phyloP scores from a whole-genome alignment of 306 rosid species.

The Cotoneaster glaucophyllus region DNA sequence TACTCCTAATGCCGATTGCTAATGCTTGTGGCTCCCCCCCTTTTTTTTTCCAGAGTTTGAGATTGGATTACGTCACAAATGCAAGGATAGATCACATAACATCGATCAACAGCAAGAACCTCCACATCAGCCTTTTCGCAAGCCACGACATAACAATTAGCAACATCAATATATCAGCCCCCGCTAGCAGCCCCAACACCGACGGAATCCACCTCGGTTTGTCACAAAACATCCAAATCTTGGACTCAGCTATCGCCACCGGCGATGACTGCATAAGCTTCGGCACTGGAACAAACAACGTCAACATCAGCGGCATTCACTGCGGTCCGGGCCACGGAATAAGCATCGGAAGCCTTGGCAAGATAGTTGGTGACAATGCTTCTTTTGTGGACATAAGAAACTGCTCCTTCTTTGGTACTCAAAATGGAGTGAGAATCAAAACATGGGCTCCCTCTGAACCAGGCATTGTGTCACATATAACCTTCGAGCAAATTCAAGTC shows the following conservation, averaged over 20 bases:
- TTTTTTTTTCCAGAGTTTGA: constrained; percentile 11
- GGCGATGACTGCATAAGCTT: constrained; percentile 34
- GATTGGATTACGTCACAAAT: constrained; percentile 9
- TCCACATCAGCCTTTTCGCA: constrained; percentile 12
- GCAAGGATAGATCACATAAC: constrained; percentile 4
- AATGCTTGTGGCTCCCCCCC: constrained; percentile 7
- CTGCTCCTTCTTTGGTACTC: constrained; percentile 20
- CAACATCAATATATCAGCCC: constrained; percentile 10
- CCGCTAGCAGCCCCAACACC: constrained; percentile 20
- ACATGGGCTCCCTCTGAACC: constrained; percentile 4
- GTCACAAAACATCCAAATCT: not conserved
- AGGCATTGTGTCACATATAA: constrained; percentile 4
- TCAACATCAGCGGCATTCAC: not conserved
- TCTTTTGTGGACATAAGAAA: not conserved
- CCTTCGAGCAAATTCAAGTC: constrained; percentile 5
- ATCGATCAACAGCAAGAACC: constrained; percentile 23
- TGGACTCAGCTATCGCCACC: constrained; percentile 1
- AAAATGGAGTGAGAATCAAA: constrained; percentile 27
- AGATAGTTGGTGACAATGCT: not conserved
- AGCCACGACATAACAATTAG: not conserved
- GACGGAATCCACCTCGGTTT: constrained; percentile 16
- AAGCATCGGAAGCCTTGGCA: constrained; percentile 34
- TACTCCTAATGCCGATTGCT: not conserved
- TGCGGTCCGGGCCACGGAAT: constrained; percentile 44
- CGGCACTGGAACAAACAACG: not conserved